Base-by-base conservation (phyloP, 306 rosid species). In the Cucurbita moschata region DNA sequence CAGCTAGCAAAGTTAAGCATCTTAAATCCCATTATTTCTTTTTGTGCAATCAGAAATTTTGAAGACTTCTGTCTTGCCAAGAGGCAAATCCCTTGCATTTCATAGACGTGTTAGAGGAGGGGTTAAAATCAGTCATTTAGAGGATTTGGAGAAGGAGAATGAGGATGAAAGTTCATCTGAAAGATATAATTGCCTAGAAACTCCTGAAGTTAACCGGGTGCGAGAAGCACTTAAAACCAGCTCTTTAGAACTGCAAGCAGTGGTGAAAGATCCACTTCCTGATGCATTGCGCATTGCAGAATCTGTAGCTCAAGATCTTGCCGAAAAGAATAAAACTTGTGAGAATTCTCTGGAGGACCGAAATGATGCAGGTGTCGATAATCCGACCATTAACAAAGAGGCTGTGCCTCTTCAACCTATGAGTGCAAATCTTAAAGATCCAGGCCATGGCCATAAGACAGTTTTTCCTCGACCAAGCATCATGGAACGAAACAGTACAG, bases 221-320 rank as follows among this genome's bases (percentile, higher is more conserved):
- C 87, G 51, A 63, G 86, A 91, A 77, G 87, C 96, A 68, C 88
- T 94, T 40, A 84, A 49, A 79, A 82, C 79, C 46, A 91, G 99
- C 82, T 72, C 80, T 71, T 64, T 63, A 71, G 95, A 88, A 80
- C 61, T 91, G 71, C 78, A 65, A 65, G 83, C 83, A 23, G 75
- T 71, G 77, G 92, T 91, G 66, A 84, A 72, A 6, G 97, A 94
- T 77, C 96, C 97, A 70, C 96, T 94, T 82, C 92, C 95, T 2
- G 85, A 78, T 64, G 88, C 89, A 8, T 76, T 94, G 68, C 85
- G 19, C 8, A 37, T 35, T 18, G 80, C 97, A 30, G 91, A 85
- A 56, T 74, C 70, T 52, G 47, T 86, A 70, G 73, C 82, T 75
- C 75, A 86, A 3, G 60, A 85, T 12, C 74, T 86, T 79, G 90